phyloP scores from a whole-genome alignment of 768 basidiomycete species.

The Collybia sp. region DNA sequence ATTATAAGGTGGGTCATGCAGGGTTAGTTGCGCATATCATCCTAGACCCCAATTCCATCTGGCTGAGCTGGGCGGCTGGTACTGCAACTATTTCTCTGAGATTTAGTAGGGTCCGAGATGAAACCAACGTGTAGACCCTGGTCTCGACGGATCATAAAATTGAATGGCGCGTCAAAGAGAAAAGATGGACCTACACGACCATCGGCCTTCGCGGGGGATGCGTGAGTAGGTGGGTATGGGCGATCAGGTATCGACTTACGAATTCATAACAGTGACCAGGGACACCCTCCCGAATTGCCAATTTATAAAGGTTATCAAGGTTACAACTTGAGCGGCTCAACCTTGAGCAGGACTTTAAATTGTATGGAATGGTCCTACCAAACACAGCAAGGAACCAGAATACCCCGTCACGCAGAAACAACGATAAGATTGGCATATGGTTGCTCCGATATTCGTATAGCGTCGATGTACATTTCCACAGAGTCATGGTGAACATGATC shows the following conservation, averaged over 20 bases:
- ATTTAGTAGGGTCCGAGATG: constrained; percentile 1
- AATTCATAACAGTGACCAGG: not conserved
- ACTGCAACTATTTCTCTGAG: not conserved
- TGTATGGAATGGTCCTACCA: not conserved
- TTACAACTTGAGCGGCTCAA: not conserved
- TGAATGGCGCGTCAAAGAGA: not conserved
- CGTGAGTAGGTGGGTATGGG: not conserved
- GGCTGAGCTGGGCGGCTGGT: not conserved
- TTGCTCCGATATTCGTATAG: not conserved
- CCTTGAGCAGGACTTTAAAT: not conserved
- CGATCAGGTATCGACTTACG: not conserved
- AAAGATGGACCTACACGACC: not conserved
- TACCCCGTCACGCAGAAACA: constrained; percentile 6
- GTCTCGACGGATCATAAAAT: not conserved
- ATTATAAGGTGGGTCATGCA: no score
- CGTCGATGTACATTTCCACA: constrained; percentile 4
- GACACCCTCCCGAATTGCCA: not conserved
- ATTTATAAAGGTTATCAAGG: not conserved
- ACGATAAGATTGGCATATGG: constrained; percentile 2
- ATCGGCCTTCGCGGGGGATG: not conserved
- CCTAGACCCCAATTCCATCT: no score
- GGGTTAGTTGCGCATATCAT: no score
- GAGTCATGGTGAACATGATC: constrained; percentile 3
- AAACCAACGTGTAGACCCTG: constrained; percentile 1
- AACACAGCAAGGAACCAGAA: constrained; percentile 7